Evolutionary conservation across 768 basidiomycete species (phyloP).

Genomic region (Daedaleopsis sinensis): DNA sequence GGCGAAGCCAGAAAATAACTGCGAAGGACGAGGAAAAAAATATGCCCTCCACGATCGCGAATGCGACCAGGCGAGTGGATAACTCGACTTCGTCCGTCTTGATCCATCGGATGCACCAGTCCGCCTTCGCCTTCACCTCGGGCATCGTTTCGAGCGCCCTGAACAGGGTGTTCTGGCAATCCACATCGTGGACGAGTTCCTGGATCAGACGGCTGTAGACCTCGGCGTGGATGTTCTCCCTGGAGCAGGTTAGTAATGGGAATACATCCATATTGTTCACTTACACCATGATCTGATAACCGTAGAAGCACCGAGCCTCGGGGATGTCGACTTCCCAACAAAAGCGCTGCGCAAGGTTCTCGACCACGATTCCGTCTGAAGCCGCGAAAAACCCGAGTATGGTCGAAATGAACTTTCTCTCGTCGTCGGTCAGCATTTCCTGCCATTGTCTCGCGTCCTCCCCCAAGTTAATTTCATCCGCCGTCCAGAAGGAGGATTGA

Average conservation of each 20-base stretch:
- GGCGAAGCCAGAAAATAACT: too few species aligned
- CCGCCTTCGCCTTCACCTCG: conserved; percentile 51
- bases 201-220: conserved; percentile 60
- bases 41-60: conserved; percentile 56
- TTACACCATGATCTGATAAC: conserved; percentile 58
- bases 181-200: conserved; percentile 53
- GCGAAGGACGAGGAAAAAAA: conserved; percentile 55
- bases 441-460: too few species aligned
- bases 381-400: conserved; percentile 60
- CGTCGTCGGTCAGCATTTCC: too few species aligned
- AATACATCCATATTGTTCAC: background rate
- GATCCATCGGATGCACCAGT: conserved; percentile 58
- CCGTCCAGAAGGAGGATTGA: conserved; percentile 51
- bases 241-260: too few species aligned
- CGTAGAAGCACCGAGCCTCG: conserved; percentile 57
- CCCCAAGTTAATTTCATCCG: conserved; percentile 49
- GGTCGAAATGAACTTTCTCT: conserved; percentile 52
- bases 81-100: conserved; percentile 45
- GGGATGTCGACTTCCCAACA: conserved; percentile 51
- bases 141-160: conserved; percentile 56
- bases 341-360: conserved; percentile 56
- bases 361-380: conserved; percentile 55
- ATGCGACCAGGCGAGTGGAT: conserved; percentile 50
- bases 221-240: conserved; percentile 56
- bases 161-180: conserved; percentile 48